Base-by-base conservation (phyloP, 441 rosid genomes). In the Adansonia gregorii region DNA sequence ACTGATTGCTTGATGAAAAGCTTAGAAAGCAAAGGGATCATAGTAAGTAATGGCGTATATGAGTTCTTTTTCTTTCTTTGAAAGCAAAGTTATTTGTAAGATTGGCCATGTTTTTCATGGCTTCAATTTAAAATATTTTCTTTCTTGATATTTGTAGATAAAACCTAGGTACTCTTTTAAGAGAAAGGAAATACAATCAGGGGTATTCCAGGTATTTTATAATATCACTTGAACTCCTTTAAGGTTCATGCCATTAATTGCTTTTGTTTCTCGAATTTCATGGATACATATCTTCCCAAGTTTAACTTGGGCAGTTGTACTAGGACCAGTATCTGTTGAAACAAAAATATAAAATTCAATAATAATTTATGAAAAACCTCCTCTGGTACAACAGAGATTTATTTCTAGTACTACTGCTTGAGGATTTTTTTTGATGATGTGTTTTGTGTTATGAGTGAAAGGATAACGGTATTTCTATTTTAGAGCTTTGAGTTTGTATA, bases 141-240 rank as follows among this genome's bases (percentile, higher is more conserved):
- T 68, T 74, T 54, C 19, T 31, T 76, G 64, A 46, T 48, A 67
- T 77, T 78, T 86, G 83, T 88, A 97, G 99, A 92, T 97, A 83
- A 93, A 84, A 84, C 98, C 99, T 12, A 92, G 98, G 83, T 97
- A 97, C 81, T 93, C 99, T 43, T 93, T 97, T 86, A 94, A 91
- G 92, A 88, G 99, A 83, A 94, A 94, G 85, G 99, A 97, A 86
- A 83, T 84, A 77, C 94, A 98, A 22, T 86, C 95, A 1, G 94
- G 98, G 49, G 98, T 91, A 24, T 97, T 90, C 89, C 98, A 94
- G 98, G 99, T 97, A 82, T 58, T 73, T 73, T 74, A 49, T 48
- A 43, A 15, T 73, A 45, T 70, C 60, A 35, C 64, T 35, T 9
- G 51, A 17, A 17, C 2, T 14, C 6, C 17, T 72, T 71, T 71